Percentiles rank a stretch among this genome's conserved stretches.
These are phyloP conservation scores for Phoenix dactylifera DNA, from an alignment of 176 grass and related monocot species.

Conservation along the genomic window DNA sequence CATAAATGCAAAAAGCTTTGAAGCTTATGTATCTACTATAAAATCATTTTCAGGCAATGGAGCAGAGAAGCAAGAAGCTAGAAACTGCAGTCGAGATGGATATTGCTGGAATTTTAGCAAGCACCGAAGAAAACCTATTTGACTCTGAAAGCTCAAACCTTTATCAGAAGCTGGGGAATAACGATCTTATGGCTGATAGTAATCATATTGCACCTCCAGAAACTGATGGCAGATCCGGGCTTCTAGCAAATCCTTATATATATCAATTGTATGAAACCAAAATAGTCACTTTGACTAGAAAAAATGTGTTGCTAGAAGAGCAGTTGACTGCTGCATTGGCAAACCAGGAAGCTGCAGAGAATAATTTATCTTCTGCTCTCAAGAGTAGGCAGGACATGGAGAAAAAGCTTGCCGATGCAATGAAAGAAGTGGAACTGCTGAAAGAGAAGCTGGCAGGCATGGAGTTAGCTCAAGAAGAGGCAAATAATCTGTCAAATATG, in stretches of 20 bases:
- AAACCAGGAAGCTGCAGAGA: constrained; percentile 59
- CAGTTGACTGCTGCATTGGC: constrained; percentile 34
- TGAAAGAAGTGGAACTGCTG: constrained; percentile 48
- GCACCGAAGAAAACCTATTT: constrained; percentile 10
- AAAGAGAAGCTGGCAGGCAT: constrained; percentile 67
- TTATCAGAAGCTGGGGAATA: constrained; percentile 5
- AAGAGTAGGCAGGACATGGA: constrained; percentile 59
- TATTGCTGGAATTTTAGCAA: constrained; percentile 28
- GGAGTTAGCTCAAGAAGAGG: constrained; percentile 84
- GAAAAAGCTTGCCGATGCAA: constrained; percentile 52
- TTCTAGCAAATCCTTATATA: constrained; percentile 45
- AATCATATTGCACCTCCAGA: constrained; percentile 23
- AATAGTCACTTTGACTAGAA: constrained; percentile 41
- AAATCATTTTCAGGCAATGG: not conserved
- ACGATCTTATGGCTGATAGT: not conserved
- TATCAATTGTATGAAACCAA: constrained; percentile 54
- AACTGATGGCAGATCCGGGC: constrained; percentile 31
- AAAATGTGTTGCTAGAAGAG: constrained; percentile 51
- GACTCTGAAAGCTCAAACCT: constrained; percentile 11
- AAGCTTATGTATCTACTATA: not conserved
- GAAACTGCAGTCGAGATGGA: constrained; percentile 20
- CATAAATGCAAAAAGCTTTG: constrained; percentile 2
- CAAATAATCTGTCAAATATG: constrained; percentile 62
- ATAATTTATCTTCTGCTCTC: constrained; percentile 51
- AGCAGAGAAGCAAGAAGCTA: constrained; percentile 19